These are phyloP conservation scores for Lactarius psammicola DNA, from an alignment of 768 basidiomycete species.

Conservation along the genomic window DNA sequence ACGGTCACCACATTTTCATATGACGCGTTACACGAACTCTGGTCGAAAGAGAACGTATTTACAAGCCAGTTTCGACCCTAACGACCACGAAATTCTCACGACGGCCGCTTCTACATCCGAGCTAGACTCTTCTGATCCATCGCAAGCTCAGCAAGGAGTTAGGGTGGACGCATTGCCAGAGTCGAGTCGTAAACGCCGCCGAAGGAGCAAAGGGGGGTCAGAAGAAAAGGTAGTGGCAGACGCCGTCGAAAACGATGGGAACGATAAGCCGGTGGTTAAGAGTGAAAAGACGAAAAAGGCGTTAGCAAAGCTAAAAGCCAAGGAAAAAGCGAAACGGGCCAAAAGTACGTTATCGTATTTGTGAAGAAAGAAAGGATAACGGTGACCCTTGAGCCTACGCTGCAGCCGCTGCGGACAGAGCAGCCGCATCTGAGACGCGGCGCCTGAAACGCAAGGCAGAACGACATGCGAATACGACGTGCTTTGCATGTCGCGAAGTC, in stretches of 20 bases:
- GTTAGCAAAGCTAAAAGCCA: constrained; percentile 34
- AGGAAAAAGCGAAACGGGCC: constrained; percentile 31
- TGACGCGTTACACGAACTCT: constrained; percentile 76
- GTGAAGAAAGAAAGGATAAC: background rate
- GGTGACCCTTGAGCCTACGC: background rate
- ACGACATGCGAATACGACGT: constrained; percentile 58
- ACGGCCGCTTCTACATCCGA: constrained; percentile 22
- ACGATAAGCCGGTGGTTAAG: constrained; percentile 30
- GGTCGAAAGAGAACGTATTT: constrained; percentile 72
- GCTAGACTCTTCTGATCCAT: constrained; percentile 8
- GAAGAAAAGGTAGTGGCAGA: constrained; percentile 27
- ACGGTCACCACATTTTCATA: too few species aligned
- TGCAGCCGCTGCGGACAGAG: constrained; percentile 32
- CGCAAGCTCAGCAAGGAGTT: constrained; percentile 15
- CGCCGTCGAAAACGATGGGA: too few species aligned
- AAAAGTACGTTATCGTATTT: constrained; percentile 31
- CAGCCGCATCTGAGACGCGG: constrained; percentile 52
- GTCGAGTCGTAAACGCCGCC: constrained; percentile 60
- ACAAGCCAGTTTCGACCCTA: constrained; percentile 53
- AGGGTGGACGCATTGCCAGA: constrained; percentile 38
- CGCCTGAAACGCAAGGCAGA: constrained; percentile 63
- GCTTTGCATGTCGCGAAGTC: constrained; percentile 81
- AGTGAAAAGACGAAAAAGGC: constrained; percentile 35
- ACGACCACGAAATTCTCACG: constrained; percentile 28
- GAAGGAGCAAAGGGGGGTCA: constrained; percentile 45